phyloP scores from a whole-genome alignment of 2,329 filamentous ascomycete species.

The Pleomassaria siparia region DNA sequence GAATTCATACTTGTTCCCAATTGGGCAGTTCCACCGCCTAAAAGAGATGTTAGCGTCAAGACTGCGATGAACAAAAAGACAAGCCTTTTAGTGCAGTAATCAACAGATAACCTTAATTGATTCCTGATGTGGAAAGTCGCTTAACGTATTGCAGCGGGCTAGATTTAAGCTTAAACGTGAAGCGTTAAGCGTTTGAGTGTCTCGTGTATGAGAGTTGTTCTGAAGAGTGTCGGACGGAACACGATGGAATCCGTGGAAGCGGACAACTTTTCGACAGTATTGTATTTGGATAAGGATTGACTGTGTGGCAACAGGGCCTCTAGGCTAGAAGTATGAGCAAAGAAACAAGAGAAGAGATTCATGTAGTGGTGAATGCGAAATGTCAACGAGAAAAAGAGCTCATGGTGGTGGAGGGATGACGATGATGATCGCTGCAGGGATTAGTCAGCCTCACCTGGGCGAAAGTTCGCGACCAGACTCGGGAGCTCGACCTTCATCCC shows the following conservation, averaged over 20 bases:
- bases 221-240: too few species aligned
- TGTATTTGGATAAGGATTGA: too few species aligned
- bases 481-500: background rate
- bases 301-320: too few species aligned
- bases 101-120: conserved; percentile 30
- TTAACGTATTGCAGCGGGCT: background rate
- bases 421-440: conserved; percentile 1
- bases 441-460: background rate
- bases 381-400: too few species aligned
- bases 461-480: background rate
- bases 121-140: conserved; percentile 1
- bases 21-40: background rate
- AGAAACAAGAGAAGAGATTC: too few species aligned
- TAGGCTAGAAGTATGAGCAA: too few species aligned
- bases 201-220: background rate
- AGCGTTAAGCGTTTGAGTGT: background rate
- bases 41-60: background rate
- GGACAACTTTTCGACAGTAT: too few species aligned
- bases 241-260: too few species aligned
- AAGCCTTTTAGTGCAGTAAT: conserved; percentile 39
- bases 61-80: conserved; percentile 17
- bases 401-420: too few species aligned
- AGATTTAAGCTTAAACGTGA: background rate
- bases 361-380: too few species aligned
- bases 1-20: too few species aligned